These are phyloP conservation scores for Beauveria brongniartii DNA, from an alignment of 2,329 filamentous ascomycete species.

Conservation along the genomic window DNA sequence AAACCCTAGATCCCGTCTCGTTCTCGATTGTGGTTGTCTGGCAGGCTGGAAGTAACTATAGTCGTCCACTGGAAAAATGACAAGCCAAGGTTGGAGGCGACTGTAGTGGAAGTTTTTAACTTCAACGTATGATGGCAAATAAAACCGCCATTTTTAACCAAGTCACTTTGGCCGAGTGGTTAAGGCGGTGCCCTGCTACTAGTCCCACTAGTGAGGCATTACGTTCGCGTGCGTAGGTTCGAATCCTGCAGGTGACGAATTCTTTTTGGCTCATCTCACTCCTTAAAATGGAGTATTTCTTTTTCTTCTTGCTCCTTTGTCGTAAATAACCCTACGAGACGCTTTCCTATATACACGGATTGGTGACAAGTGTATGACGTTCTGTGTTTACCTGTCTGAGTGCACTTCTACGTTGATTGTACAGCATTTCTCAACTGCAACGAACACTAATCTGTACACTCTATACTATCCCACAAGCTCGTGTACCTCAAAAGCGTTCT, in stretches of 20 bases:
- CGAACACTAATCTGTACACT: too few species aligned
- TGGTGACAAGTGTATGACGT: too few species aligned
- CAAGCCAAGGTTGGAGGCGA: not conserved
- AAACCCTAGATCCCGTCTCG: not conserved
- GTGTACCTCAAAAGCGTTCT: too few species aligned
- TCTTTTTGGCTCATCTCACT: not conserved
- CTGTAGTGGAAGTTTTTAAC: not conserved
- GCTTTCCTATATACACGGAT: too few species aligned
- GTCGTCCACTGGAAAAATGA: too few species aligned
- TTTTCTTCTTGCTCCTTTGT: too few species aligned
- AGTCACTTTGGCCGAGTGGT: constrained; percentile 2
- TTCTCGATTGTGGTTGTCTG: not conserved
- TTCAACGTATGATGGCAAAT: not conserved
- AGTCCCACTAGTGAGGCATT: not conserved
- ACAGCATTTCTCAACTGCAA: too few species aligned
- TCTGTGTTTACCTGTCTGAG: too few species aligned
- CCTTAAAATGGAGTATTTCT: too few species aligned
- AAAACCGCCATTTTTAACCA: not conserved
- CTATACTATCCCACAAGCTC: too few species aligned
- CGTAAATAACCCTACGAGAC: too few species aligned
- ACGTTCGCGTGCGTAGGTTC: constrained; percentile 3
- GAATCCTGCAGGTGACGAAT: not conserved
- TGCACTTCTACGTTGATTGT: too few species aligned
- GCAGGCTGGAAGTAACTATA: not conserved
- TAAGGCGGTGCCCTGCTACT: not conserved